Conservation (phyloP, 2,329 filamentous ascomycete species). For the Corynespora cassiicola region DNA sequence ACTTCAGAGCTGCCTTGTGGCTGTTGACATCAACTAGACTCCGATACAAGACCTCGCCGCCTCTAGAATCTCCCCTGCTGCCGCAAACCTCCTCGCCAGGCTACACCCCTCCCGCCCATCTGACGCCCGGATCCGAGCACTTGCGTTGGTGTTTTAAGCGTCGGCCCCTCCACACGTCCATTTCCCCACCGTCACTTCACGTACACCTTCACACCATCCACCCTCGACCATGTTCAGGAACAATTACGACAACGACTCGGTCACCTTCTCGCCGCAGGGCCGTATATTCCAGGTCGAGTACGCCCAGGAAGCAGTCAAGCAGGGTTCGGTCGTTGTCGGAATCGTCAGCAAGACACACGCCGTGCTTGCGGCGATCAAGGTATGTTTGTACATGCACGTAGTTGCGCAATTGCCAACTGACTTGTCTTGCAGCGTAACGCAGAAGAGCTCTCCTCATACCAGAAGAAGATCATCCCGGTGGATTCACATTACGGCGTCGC, state of each 20-base stretch:
- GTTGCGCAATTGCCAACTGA: too few relatives aligned
- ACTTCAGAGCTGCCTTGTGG: conserved; percentile 29
- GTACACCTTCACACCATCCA: conserved; percentile 3
- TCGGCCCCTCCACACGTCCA: too few relatives aligned
- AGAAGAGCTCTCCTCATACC: conserved; percentile 98
- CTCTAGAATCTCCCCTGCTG: too few relatives aligned
- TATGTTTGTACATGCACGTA: conserved; percentile 48
- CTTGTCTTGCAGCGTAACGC: conserved; percentile 77
- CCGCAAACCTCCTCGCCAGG: neutral
- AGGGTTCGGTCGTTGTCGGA: conserved; percentile 96
- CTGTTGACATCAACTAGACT: conserved; percentile 24
- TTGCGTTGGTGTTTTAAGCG: too few relatives aligned
- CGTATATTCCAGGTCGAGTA: conserved; percentile 99
- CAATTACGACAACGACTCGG: conserved; percentile 99
- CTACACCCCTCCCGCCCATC: neutral
- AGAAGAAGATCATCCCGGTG: conserved; percentile 98
- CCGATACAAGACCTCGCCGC: conserved; percentile 8
- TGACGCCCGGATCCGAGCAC: conserved; percentile 4
- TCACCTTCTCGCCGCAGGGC: conserved; percentile 99
- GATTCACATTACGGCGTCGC: conserved; percentile 95
- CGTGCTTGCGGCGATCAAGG: conserved; percentile 96
- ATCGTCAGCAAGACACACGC: conserved; percentile 98
- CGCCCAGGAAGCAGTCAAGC: conserved; percentile 97
- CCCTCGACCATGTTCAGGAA: conserved; percentile 85
- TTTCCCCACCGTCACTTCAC: too few relatives aligned